Conservation (phyloP, 1,139 yeast species). For the Torulaspora pretoriensis region DNA sequence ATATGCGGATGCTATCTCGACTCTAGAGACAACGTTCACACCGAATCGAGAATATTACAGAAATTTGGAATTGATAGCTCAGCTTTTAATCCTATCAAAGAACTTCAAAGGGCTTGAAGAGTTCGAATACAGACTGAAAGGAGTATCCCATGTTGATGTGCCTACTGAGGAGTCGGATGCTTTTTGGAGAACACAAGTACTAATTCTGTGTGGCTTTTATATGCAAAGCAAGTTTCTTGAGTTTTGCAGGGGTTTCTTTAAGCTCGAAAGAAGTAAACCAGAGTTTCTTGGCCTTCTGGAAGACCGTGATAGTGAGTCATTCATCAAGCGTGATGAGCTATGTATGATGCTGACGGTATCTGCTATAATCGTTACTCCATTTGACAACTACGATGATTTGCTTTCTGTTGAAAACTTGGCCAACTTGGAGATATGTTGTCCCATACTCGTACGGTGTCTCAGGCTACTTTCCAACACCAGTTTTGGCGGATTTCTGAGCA, state of each 20-base stretch:
- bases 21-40: conserved; percentile 17
- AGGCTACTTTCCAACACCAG: conserved; percentile 25
- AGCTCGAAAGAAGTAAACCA: conserved; percentile 18
- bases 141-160: conserved; percentile 6
- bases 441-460: conserved; percentile 18
- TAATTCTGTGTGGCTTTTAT: conserved; percentile 23
- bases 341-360: conserved; percentile 26
- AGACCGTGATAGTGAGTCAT: conserved; percentile 5
- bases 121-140: conserved; percentile 22
- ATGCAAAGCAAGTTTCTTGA: conserved; percentile 27
- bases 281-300: conserved; percentile 16
- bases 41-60: conserved; percentile 12
- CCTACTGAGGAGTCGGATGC: conserved; percentile 16
- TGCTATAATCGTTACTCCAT: conserved; percentile 26
- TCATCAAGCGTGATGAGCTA: conserved; percentile 23
- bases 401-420: conserved; percentile 20
- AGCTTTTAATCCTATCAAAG: conserved; percentile 19
- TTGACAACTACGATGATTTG: conserved; percentile 30
- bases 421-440: conserved; percentile 16
- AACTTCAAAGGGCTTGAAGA: conserved; percentile 27
- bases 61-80: conserved; percentile 19
- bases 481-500: conserved; percentile 24
- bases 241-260: conserved; percentile 24
- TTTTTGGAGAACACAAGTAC: conserved; percentile 17
- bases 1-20: conserved; percentile 22